Percentiles rank a stretch among this genome's conserved stretches.
phyloP scores from a whole-genome alignment of 768 basidiomycete genomes.

The Piloderma croceum region DNA sequence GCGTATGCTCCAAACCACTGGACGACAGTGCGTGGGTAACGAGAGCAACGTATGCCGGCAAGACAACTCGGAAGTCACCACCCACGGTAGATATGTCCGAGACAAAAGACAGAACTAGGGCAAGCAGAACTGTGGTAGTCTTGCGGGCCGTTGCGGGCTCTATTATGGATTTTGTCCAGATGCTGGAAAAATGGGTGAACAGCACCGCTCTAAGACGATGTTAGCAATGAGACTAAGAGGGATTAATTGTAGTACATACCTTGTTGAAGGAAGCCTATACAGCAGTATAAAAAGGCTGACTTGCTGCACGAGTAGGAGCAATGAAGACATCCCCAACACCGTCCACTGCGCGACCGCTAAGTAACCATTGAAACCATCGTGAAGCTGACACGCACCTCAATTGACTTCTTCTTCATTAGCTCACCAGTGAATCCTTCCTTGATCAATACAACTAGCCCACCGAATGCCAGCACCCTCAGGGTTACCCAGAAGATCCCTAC shows the following conservation, averaged over 20 bases:
- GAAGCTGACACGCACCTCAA: conserved; percentile 45
- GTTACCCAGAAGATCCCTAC: conserved; percentile 73
- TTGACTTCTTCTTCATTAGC: conserved; percentile 44
- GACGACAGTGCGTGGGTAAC: conserved; percentile 54
- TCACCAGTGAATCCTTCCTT: conserved; percentile 57
- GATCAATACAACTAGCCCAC: conserved; percentile 56
- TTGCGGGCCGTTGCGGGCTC: conserved; percentile 39
- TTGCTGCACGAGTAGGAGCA: conserved; percentile 64
- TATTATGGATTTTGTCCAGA: conserved; percentile 57
- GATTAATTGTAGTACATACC: conserved; percentile 38
- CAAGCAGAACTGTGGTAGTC: background rate
- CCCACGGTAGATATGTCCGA: conserved; percentile 50
- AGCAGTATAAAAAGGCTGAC: conserved; percentile 63
- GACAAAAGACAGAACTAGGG: conserved; percentile 50
- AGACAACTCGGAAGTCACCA: conserved; percentile 26
- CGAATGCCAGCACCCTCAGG: conserved; percentile 66
- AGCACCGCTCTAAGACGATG: conserved; percentile 53
- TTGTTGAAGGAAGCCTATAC: conserved; percentile 58
- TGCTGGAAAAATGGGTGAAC: conserved; percentile 62
- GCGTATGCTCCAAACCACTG: conserved; percentile 57
- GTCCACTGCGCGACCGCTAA: conserved; percentile 49
- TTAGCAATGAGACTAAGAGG: conserved; percentile 1
- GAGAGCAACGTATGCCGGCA: conserved; percentile 64
- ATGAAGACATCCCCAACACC: conserved; percentile 59
- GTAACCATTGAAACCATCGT: conserved; percentile 5